phyloP scores from a whole-genome alignment of 2,329 filamentous ascomycete species.

The Fusarium annulatum region DNA sequence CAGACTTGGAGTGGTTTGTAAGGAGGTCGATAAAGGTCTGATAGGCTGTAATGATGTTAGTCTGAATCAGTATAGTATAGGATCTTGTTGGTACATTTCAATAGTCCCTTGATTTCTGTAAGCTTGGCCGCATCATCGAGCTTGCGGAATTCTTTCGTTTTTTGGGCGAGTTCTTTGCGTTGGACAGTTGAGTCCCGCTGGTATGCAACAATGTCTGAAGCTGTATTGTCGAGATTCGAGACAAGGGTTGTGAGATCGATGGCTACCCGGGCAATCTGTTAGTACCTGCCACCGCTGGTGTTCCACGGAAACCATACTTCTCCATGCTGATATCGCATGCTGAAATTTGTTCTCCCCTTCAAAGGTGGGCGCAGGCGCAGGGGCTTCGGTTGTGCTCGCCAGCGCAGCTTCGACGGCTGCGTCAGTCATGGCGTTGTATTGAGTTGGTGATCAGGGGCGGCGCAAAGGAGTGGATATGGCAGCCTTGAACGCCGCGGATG shows the following conservation, averaged over 20 bases:
- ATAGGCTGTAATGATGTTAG: conserved; percentile 72
- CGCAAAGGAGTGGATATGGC: conserved; percentile 31
- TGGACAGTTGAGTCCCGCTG: conserved; percentile 97
- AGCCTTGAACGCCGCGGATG: conserved; percentile 20
- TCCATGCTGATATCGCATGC: conserved; percentile 93
- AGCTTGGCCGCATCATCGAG: conserved; percentile 90
- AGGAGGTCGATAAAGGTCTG: conserved; percentile 97
- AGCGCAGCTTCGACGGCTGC: conserved; percentile 47
- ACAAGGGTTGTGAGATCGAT: conserved; percentile 89
- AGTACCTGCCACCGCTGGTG: conserved; percentile 14
- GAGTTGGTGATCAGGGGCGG: conserved; percentile 13
- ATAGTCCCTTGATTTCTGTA: conserved; percentile 84
- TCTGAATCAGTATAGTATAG: not conserved
- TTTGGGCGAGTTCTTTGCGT: conserved; percentile 96
- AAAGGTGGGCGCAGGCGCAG: conserved; percentile 43
- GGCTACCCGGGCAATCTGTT: conserved; percentile 61
- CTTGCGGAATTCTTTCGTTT: conserved; percentile 98
- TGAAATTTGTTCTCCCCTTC: conserved; percentile 93
- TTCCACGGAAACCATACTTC: conserved; percentile 68
- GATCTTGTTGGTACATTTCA: conserved; percentile 73
- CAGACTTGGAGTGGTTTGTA: conserved; percentile 94
- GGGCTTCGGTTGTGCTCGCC: conserved; percentile 40
- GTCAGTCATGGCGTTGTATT: conserved; percentile 48
- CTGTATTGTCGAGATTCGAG: conserved; percentile 87
- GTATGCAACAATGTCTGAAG: conserved; percentile 93